Conservation (phyloP, 768 basidiomycete genomes). For the Amanita polypyramis region DNA sequence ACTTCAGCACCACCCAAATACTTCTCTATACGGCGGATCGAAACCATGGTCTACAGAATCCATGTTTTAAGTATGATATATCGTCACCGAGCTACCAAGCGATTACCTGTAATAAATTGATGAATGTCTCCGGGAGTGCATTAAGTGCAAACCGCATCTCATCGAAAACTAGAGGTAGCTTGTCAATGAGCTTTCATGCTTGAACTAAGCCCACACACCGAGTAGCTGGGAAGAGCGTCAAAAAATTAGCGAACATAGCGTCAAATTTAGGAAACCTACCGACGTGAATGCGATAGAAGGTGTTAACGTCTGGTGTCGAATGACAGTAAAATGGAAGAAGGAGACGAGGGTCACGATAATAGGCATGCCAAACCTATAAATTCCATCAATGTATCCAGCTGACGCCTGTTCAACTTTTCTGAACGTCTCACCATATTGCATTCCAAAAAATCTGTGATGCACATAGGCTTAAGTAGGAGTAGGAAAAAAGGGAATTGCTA, state of each 20-base stretch:
- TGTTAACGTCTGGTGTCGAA: slow-evolving; percentile 57
- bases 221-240: neutral
- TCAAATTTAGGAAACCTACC: slow-evolving; percentile 26
- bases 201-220: neutral
- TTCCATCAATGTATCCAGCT: neutral
- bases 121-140: slow-evolving; percentile 83
- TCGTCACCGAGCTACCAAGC: neutral
- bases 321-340: slow-evolving; percentile 66
- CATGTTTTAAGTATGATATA: neutral
- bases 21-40: slow-evolving; percentile 83
- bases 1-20: slow-evolving; percentile 76
- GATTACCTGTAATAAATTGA: slow-evolving; percentile 73
- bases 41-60: slow-evolving; percentile 54
- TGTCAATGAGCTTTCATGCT: neutral
- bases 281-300: slow-evolving; percentile 81
- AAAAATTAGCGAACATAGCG: neutral
- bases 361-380: slow-evolving; percentile 50
- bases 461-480: neutral
- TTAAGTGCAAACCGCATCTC: slow-evolving; percentile 68
- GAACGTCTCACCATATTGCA: slow-evolving; percentile 29
- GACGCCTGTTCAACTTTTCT: neutral
- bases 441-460: slow-evolving; percentile 31
- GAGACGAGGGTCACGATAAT: slow-evolving; percentile 51
- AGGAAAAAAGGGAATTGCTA: slow-evolving; percentile 3
- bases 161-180: slow-evolving; percentile 49